A percentile compares a stretch with the other conserved stretches of the same genome.
Evolutionary conservation across 345 rosid species (phyloP).

Genomic region (Chamaenerion angustifolium): DNA sequence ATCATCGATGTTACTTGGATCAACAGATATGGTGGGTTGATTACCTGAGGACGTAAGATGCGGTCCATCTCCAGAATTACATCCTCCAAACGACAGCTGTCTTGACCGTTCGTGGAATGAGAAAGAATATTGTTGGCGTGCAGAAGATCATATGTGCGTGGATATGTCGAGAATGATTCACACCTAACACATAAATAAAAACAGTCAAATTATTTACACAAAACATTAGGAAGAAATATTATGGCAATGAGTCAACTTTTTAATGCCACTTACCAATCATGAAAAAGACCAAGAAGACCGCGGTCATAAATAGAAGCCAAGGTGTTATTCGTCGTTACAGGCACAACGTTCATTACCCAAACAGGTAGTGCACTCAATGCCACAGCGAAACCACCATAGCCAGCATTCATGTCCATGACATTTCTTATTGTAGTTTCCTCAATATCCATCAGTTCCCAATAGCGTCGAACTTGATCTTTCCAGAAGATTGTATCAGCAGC

Average conservation of each 20-base stretch:
- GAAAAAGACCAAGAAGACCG: constrained; percentile 68
- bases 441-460: constrained; percentile 59
- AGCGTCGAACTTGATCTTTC: constrained; percentile 52
- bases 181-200: constrained; percentile 41
- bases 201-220: neutral
- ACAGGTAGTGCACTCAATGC: constrained; percentile 53
- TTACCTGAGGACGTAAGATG: constrained; percentile 70
- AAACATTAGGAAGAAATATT: too few species aligned
- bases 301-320: constrained; percentile 62
- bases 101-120: constrained; percentile 33
- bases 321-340: constrained; percentile 50
- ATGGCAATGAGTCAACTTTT: too few species aligned
- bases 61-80: constrained; percentile 92
- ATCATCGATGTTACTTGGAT: neutral
- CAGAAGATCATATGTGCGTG: constrained; percentile 74
- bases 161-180: constrained; percentile 91
- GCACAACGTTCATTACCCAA: constrained; percentile 94
- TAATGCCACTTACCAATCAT: constrained; percentile 59
- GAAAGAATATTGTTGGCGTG: constrained; percentile 61
- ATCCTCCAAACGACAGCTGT: constrained; percentile 68
- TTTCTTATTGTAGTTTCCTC: constrained; percentile 43
- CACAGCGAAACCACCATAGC: constrained; percentile 64
- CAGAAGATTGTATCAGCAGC: constrained; percentile 46
- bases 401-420: constrained; percentile 89
- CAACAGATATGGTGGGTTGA: neutral